These are phyloP conservation scores for Aspergillus bombycis DNA, from an alignment of 2,329 filamentous ascomycete genomes.

Conservation along the genomic window DNA sequence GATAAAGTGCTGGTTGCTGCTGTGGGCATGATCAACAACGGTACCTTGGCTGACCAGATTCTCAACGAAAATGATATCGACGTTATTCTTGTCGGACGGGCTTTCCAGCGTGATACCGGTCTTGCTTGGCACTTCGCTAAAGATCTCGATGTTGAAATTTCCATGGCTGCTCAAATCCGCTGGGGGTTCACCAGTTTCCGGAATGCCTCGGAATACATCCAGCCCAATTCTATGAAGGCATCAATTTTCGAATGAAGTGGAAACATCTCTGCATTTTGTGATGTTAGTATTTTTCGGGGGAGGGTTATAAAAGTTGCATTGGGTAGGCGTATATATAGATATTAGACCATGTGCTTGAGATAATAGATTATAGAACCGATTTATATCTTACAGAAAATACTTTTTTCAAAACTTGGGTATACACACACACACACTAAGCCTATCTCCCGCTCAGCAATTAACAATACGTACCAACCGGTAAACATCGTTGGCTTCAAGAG, in stretches of 20 bases:
- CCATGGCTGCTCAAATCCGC: constrained; percentile 36
- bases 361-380: too few species aligned
- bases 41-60: constrained; percentile 68
- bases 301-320: neutral
- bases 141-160: constrained; percentile 33
- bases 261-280: neutral
- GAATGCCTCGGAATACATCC: constrained; percentile 28
- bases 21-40: constrained; percentile 74
- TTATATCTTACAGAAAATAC: too few species aligned
- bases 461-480: too few species aligned
- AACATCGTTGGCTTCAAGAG: too few species aligned
- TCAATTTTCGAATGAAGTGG: neutral
- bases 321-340: neutral
- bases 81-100: constrained; percentile 71
- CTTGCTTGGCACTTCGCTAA: constrained; percentile 32
- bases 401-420: too few species aligned
- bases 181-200: constrained; percentile 35
- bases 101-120: constrained; percentile 68
- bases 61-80: constrained; percentile 61
- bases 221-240: constrained; percentile 2
- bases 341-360: neutral
- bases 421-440: too few species aligned
- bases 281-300: neutral
- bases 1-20: constrained; percentile 71
- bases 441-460: too few species aligned